phyloP scores from a whole-genome alignment of 108 stramenopile genomes.

The Pseudonitzschia multiseries region DNA sequence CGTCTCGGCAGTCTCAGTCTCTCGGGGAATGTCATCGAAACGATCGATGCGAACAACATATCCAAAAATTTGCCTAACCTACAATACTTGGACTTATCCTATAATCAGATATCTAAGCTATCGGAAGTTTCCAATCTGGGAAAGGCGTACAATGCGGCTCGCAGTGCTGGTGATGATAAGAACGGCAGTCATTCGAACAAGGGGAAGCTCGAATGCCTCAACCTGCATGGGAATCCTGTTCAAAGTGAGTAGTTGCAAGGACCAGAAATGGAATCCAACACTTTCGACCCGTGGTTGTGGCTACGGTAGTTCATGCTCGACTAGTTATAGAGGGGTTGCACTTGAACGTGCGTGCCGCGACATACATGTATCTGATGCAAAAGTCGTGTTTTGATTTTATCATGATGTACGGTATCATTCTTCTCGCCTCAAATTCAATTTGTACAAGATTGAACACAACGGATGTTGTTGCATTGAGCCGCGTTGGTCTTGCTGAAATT shows the following conservation, averaged over 20 bases:
- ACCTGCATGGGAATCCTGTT: conserved; percentile 75
- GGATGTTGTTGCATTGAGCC: too few relatives aligned
- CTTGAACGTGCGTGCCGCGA: not conserved
- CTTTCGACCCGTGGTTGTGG: too few relatives aligned
- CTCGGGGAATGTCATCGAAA: conserved; percentile 63
- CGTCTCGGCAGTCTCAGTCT: conserved; percentile 52
- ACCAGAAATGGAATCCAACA: not conserved
- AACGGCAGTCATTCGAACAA: not conserved
- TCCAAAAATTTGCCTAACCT: conserved; percentile 59
- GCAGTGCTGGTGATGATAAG: conserved; percentile 16
- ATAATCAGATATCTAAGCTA: conserved; percentile 68
- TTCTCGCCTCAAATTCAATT: too few relatives aligned
- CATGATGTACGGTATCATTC: too few relatives aligned
- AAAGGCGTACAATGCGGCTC: conserved; percentile 61
- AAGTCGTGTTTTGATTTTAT: not conserved
- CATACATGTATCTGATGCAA: not conserved
- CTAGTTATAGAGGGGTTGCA: too few relatives aligned
- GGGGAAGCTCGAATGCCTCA: conserved; percentile 63
- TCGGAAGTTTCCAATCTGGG: conserved; percentile 66
- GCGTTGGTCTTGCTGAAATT: too few relatives aligned
- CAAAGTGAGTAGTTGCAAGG: conserved; percentile 61
- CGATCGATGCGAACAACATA: conserved; percentile 60
- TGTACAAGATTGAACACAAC: too few relatives aligned
- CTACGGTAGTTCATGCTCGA: too few relatives aligned
- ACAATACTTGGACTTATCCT: conserved; percentile 50